These are phyloP conservation scores for Epichloe scottii DNA, from an alignment of 2,329 filamentous ascomycete genomes.

Conservation along the genomic window DNA sequence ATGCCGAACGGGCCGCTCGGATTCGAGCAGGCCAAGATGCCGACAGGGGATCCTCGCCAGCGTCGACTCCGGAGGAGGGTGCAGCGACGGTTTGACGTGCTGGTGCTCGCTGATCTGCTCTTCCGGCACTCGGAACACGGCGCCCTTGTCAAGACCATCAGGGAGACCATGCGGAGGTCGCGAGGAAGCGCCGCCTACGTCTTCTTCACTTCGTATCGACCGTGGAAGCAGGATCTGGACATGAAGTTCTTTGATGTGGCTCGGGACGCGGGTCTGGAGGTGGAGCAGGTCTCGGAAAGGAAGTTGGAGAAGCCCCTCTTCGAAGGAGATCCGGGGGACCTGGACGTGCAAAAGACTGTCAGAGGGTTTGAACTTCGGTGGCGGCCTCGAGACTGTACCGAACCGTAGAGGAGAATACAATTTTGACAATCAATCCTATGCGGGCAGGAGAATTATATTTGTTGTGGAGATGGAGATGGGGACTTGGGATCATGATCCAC, in stretches of 20 bases:
- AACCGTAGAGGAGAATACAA: background rate
- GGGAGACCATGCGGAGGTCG: slow-evolving; percentile 47
- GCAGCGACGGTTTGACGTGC: slow-evolving; percentile 52
- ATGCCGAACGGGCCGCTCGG: background rate
- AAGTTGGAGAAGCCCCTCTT: slow-evolving; percentile 81
- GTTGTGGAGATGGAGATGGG: background rate
- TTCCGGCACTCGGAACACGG: slow-evolving; percentile 84
- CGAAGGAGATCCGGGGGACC: slow-evolving; percentile 75
- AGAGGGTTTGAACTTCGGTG: slow-evolving; percentile 66
- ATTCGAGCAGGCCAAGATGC: too few species aligned
- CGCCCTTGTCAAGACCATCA: slow-evolving; percentile 62
- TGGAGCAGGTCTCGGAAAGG: slow-evolving; percentile 70
- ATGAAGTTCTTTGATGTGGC: slow-evolving; percentile 76
- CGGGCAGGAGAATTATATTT: background rate
- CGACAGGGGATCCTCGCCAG: too few species aligned
- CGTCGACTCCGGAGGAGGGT: too few species aligned
- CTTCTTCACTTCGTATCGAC: slow-evolving; percentile 89
- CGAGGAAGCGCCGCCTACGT: slow-evolving; percentile 57
- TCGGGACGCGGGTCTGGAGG: slow-evolving; percentile 55
- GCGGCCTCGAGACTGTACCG: slow-evolving; percentile 17
- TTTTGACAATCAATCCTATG: background rate
- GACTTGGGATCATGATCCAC: background rate
- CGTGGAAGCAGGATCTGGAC: slow-evolving; percentile 79
- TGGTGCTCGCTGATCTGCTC: slow-evolving; percentile 78
- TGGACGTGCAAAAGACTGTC: slow-evolving; percentile 68